Evolutionary conservation across 2,329 filamentous ascomycete species (phyloP), one percentile per base, ranked within the genome.

Genomic region (Neonectria ditissima): DNA sequence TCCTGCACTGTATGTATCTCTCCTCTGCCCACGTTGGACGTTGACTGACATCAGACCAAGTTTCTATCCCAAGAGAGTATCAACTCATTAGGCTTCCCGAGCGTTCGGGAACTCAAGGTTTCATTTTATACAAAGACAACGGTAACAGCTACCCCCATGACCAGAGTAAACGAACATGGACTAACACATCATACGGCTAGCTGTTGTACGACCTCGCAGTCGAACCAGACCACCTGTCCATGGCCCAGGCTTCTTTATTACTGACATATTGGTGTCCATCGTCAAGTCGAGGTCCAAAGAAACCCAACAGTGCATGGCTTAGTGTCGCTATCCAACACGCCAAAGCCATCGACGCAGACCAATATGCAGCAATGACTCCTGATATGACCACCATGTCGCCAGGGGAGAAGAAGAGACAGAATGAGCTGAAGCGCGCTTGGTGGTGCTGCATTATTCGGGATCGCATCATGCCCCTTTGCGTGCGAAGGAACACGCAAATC

Each of bases 381-480:
- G 9, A 8, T 1, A 6, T 24, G 5, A 22, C 5, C 4, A 6
- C 20, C 11, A 2, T 24, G 5, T 24, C 20, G 4, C 13, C 7
- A 4, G 2, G 34, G 16, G 26, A 55, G 10, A 4, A 37, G 10
- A n/a, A 47, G 14, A 26, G 4, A 8, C 34, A 45, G 13, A 55
- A 53, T 10, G 18, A 34, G 5, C 9, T 32, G 39, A 55, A 55
- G n/a, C 53, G 41, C 9, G 4, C 47, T 16, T 55, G 53, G 53
- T 55, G 53, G 53, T 55, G 39, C 14, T 55, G 53, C n/a, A 16
- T 55, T n/a, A 37, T 55, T 18, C 16, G 53, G 4, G 53, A 55
- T n/a, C 53, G 53, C n/a, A 34, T 55, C 53, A 55, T 55, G 53
- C 28, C 53, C 11, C 39, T 55, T 14, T 55, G 53, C 13, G 39